Percentiles rank a stretch among this genome's conserved stretches.
phyloP scores from a whole-genome alignment of 2,329 filamentous ascomycete genomes.

The Colletotrichum sp. region DNA sequence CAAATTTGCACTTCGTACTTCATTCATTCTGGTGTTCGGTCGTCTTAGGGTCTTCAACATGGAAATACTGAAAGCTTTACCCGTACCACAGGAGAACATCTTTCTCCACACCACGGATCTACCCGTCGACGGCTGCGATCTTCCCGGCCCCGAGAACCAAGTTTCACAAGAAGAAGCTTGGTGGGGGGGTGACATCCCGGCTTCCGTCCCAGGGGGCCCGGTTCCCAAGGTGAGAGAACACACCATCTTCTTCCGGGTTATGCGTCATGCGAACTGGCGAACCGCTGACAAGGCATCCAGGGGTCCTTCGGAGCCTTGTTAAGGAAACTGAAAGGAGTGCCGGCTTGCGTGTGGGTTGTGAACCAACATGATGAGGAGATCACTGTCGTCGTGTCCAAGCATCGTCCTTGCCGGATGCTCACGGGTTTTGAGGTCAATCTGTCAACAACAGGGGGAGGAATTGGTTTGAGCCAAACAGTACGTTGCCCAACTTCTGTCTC shows the following conservation, averaged over 20 bases:
- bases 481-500: rapidly evolving
- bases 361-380: neutral
- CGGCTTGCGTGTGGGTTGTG: neutral
- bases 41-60: neutral
- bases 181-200: neutral
- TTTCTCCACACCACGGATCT: neutral
- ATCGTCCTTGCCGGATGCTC: neutral
- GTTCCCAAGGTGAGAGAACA: neutral
- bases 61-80: neutral
- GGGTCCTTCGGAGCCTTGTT: neutral
- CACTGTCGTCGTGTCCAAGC: neutral
- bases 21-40: rapidly evolving
- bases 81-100: rapidly evolving
- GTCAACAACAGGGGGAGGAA: neutral
- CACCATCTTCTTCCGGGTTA: neutral
- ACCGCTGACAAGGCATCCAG: neutral
- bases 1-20: rapidly evolving
- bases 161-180: neutral
- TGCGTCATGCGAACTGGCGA: neutral
- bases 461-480: neutral
- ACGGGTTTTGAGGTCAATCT: neutral
- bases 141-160: neutral
- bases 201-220: neutral
- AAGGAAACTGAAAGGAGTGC: neutral
- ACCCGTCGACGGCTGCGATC: neutral